A percentile compares a stretch with the other conserved stretches of the same genome.
Evolutionary conservation across 495 filamentous ascomycete species (phyloP).

Genomic region (Penicillium arizonense): DNA sequence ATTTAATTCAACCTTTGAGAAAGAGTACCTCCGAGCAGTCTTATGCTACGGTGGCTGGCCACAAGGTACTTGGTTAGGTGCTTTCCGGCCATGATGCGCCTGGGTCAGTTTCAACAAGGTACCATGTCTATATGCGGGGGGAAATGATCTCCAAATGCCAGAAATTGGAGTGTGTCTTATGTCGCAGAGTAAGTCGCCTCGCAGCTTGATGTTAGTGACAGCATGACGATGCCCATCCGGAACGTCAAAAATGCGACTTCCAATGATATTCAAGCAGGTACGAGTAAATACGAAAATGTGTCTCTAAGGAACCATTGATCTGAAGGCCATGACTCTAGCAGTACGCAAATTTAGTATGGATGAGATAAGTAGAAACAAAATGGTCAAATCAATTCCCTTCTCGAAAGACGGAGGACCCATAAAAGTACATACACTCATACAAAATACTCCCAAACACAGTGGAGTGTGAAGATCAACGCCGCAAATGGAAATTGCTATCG

Average conservation of each 20-base stretch:
- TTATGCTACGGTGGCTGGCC: neutral
- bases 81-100: neutral
- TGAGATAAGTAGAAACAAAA: neutral
- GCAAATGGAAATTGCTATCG: constrained; percentile 13
- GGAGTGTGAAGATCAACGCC: constrained; percentile 10
- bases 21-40: neutral
- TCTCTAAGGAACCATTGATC: no score
- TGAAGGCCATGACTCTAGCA: no score
- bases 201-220: no score
- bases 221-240: no score
- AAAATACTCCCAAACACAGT: neutral
- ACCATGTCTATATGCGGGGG: neutral
- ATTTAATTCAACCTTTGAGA: neutral
- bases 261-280: no score
- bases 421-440: constrained; percentile 10
- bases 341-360: no score
- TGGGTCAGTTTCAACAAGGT: neutral
- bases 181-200: no score
- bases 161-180: no score
- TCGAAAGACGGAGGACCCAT: neutral
- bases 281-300: no score
- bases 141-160: neutral
- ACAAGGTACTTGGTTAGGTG: constrained; percentile 8
- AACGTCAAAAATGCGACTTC: no score
- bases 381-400: neutral